Base-by-base conservation (phyloP, 805 yeast species). In the Wickerhamomyces chaumierensis region DNA sequence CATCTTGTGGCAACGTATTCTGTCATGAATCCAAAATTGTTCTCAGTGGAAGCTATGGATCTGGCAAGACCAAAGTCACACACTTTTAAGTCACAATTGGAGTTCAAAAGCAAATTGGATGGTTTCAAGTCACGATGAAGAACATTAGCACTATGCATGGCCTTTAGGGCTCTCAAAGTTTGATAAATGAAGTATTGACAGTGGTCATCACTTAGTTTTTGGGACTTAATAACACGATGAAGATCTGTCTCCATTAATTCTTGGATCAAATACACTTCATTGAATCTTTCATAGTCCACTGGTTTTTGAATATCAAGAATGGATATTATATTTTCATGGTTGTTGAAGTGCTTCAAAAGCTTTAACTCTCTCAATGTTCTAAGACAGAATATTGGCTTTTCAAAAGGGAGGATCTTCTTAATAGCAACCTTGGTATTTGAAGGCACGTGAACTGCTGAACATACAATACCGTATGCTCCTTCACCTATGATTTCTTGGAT, bases 1-100 rank as follows among this genome's bases (percentile, higher is more conserved):
- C 90, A 82, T 48, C 92, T 63, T 8, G 92, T 82, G 3, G 90
- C 90, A 3, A 82, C 92, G 47, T 82, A 82, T 53, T 82, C 90
- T 0, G 90, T 82, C 63, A 81, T 63, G 45, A 71, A 70, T 0
- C 80, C 71, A 29, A 69, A 63, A 42, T 66, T 53, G 34, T 66
- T 64, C 44, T 68, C 71, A 39, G 65, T 54, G 31, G 76, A 68
- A 18, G 70, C 66, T 15, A 73, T 58, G 31, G 71, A 66, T 39
- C 90, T 62, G 1, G 88, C 78, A 18, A 82, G 58, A 0, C 92
- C 92, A 60, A 82, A 81, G 58, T 82, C 92, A 57, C 90, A 81
- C 14, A 82, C 72, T 47, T 81, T 82, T 42, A 82, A 61, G 53
- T 81, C 86, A 58, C 92, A 81, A 45, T 79, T 73, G 13, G 77